A percentile compares a stretch with the other conserved stretches of the same genome.
Conservation (phyloP, 2,329 filamentous ascomycete genomes). For the Penicillium nordicum region DNA sequence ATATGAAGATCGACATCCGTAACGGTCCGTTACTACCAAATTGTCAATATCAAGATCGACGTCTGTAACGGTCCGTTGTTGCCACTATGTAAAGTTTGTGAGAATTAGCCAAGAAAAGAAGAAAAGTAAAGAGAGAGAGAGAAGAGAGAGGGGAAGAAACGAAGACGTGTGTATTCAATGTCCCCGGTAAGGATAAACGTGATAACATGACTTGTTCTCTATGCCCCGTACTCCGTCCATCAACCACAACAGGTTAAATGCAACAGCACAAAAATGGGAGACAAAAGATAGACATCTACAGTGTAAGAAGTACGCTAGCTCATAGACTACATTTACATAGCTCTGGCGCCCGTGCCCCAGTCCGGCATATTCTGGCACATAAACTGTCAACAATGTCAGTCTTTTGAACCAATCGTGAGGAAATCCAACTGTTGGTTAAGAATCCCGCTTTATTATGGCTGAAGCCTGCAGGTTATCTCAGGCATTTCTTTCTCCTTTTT, state of each 20-base stretch:
- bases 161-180: background rate
- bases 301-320: background rate
- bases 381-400: background rate
- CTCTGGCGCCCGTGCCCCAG: background rate
- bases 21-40: too few relatives aligned
- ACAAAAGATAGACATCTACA: background rate
- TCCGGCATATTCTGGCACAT: background rate
- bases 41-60: conserved; percentile 2
- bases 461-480: background rate
- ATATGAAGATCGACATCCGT: conserved; percentile 1
- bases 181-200: background rate
- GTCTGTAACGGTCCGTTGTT: too few relatives aligned
- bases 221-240: too few relatives aligned
- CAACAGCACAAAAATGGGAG: background rate
- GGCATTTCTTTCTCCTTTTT: background rate
- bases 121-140: background rate
- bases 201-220: background rate
- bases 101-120: background rate
- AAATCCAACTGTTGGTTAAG: background rate
- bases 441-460: background rate
- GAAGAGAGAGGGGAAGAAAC: background rate
- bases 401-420: background rate
- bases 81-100: background rate
- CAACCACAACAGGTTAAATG: background rate
- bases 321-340: background rate